Base-by-base conservation (phyloP, 2,329 filamentous ascomycete genomes). In the Zymoseptoria ardabiliae region DNA sequence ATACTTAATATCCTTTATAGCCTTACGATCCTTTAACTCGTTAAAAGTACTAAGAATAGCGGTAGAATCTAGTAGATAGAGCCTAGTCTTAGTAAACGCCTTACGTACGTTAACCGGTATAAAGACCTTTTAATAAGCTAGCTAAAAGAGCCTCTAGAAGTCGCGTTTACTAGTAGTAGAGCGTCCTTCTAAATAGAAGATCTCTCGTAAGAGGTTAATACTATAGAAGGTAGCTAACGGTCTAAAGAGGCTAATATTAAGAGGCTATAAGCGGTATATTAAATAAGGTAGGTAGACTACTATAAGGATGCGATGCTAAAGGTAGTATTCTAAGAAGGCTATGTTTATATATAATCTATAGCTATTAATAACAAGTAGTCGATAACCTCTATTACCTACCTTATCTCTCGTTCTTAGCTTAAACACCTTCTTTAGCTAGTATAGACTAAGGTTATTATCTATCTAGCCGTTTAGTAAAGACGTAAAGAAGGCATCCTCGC, bases 391-490 rank as follows among this genome's bases (percentile, higher is more conserved):
- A n/a, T 57, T 53, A 50, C n/a, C n/a, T n/a, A 52, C 57, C 57
- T 65, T 63, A 10, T 30, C n/a, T 17, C 63, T 52, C 22, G 25
- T 63, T 49, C 51, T 35, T 11, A 50, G 19, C 20, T 62, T 49
- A 50, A 65, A 63, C 22, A 65, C 41, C 21, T 61, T 53, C 23
- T 52, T 56, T 23, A 63, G 50, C 60, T 55, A 62, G 19, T 58
- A 49, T 9, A 62, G 56, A 51, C 59, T 51, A 57, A 67, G 62
- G 23, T 66, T 54, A 54, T 67, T 56, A 57, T 61, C 60, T 21
- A 55, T 68, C 61, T 57, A 67, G 28, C 60, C 57, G 49, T 30
- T 61, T 49, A 50, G 56, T 49, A 58, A 66, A 13, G 52, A 64
- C 21, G 60, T 56, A 53, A 65, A 59, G 48, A 54, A 57, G 30